Conservation (phyloP, 148 eudicot genomes). For the Bassia scoparia region DNA sequence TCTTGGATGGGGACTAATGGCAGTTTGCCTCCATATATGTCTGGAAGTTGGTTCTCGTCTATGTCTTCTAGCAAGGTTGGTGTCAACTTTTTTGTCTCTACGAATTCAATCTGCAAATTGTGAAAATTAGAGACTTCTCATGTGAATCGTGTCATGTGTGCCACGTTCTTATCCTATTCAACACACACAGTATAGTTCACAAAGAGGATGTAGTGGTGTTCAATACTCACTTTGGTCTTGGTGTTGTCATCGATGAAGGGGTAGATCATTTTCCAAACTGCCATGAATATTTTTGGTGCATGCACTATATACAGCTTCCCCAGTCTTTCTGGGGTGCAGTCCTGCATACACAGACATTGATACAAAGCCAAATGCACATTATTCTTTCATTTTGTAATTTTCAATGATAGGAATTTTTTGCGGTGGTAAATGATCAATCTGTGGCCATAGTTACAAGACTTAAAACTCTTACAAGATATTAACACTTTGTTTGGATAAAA, state of each 20-base stretch:
- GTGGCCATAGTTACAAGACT: too few relatives aligned
- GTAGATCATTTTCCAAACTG: conserved; percentile 70
- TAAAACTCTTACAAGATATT: too few relatives aligned
- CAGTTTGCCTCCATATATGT: conserved; percentile 75
- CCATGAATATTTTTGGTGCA: conserved; percentile 65
- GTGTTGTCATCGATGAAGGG: conserved; percentile 81
- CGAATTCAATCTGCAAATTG: conserved; percentile 57
- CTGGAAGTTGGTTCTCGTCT: conserved; percentile 89
- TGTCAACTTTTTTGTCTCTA: conserved; percentile 56
- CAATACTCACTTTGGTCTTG: conserved; percentile 55
- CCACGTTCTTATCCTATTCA: not conserved
- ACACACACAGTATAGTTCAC: too few relatives aligned
- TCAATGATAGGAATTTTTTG: not conserved
- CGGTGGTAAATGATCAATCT: not conserved
- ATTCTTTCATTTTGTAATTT: not conserved
- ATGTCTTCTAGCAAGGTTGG: conserved; percentile 63
- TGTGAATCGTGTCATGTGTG: not conserved
- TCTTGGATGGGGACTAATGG: conserved; percentile 60
- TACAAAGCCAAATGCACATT: not conserved
- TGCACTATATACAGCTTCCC: conserved; percentile 62
- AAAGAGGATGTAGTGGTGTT: not conserved
- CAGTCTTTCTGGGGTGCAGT: conserved; percentile 82
- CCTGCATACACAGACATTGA: conserved; percentile 38
- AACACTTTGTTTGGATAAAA: too few relatives aligned
- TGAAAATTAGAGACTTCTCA: not conserved